These are phyloP conservation scores for Blastobotrys attinorum DNA, from an alignment of 805 yeast species.

Conservation along the genomic window DNA sequence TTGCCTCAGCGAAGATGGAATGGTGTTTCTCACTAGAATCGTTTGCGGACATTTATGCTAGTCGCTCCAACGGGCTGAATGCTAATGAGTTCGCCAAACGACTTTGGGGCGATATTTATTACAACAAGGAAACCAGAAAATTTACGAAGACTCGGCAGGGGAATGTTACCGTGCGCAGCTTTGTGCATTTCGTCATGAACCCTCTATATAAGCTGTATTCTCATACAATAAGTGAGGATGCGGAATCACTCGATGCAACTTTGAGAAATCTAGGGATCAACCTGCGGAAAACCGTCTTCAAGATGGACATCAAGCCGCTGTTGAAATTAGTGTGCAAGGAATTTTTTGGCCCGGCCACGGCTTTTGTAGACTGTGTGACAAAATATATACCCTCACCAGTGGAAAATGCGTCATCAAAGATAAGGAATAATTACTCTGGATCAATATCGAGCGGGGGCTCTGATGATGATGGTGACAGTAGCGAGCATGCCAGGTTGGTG, in stretches of 20 bases:
- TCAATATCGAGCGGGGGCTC: constrained; percentile 25
- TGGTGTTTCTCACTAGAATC: constrained; percentile 61
- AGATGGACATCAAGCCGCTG: constrained; percentile 51
- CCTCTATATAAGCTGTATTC: constrained; percentile 77
- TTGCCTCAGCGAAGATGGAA: constrained; percentile 58
- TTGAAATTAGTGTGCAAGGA: constrained; percentile 45
- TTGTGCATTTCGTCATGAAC: constrained; percentile 57
- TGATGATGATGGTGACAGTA: constrained; percentile 14
- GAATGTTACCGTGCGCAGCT: constrained; percentile 32
- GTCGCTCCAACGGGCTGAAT: constrained; percentile 29
- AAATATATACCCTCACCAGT: constrained; percentile 34
- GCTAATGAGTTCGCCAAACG: constrained; percentile 39
- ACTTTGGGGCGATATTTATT: constrained; percentile 75
- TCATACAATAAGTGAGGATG: constrained; percentile 46
- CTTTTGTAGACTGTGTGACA: constrained; percentile 46
- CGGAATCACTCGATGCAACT: constrained; percentile 35
- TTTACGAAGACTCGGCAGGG: constrained; percentile 34
- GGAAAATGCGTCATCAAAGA: constrained; percentile 25
- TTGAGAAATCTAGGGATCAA: constrained; percentile 45
- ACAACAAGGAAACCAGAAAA: constrained; percentile 33
- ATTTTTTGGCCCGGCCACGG: constrained; percentile 45
- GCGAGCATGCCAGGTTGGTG: too few relatives aligned
- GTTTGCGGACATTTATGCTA: constrained; percentile 47
- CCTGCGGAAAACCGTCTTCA: constrained; percentile 21
- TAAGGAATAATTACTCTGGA: constrained; percentile 23